These are phyloP conservation scores for Lodderomyces margitis DNA, from an alignment of 1,139 yeast species.

Conservation along the genomic window DNA sequence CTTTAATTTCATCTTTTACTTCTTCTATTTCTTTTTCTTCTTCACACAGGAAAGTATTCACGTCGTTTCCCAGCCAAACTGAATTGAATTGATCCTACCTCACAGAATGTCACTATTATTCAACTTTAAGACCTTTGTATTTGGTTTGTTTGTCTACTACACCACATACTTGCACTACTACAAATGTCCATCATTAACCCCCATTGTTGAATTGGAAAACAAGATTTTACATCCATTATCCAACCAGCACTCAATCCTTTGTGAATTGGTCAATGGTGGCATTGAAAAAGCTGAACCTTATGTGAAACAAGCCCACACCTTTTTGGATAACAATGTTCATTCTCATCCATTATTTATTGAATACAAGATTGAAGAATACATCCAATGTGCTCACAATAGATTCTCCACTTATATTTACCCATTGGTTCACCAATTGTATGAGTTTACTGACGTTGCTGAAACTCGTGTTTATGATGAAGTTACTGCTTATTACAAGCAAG, in stretches of 20 bases:
- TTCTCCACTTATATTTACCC: conserved; percentile 27
- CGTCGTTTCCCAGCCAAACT: too few species aligned
- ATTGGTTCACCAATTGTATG: conserved; percentile 24
- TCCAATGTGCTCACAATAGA: conserved; percentile 18
- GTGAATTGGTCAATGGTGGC: conserved; percentile 35
- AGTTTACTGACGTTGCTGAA: conserved; percentile 28
- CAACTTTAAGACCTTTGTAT: conserved; percentile 5
- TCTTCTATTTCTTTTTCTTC: background rate
- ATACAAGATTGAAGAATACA: conserved; percentile 32
- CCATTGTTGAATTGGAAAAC: conserved; percentile 28
- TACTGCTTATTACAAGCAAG: conserved; percentile 12
- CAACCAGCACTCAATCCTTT: conserved; percentile 25
- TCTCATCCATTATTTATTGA: conserved; percentile 36
- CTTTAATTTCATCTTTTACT: background rate
- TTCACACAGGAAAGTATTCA: too few species aligned
- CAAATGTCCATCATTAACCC: conserved; percentile 40
- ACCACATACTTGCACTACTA: conserved; percentile 38
- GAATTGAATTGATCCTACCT: background rate
- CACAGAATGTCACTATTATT: conserved; percentile 1
- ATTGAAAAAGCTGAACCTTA: conserved; percentile 34
- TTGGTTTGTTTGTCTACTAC: conserved; percentile 29
- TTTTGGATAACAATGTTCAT: conserved; percentile 38
- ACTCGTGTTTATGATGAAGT: conserved; percentile 21
- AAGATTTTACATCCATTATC: conserved; percentile 42
- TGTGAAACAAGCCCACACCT: conserved; percentile 23